Evolutionary conservation across 257 asterid genomes (phyloP).

Genomic region (Solanum piurae): DNA sequence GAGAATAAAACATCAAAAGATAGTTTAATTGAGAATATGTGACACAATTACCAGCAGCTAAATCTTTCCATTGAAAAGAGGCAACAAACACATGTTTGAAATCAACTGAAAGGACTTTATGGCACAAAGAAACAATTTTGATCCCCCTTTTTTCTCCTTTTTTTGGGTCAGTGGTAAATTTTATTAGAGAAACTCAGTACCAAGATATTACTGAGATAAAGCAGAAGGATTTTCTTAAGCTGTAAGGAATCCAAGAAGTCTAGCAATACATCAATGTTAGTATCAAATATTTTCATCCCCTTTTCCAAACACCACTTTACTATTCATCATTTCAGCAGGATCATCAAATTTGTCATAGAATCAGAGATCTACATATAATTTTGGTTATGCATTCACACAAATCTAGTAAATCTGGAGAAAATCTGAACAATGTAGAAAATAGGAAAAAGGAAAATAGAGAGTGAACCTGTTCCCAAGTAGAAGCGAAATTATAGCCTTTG

Average conservation of each 20-base stretch:
- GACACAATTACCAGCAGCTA: neutral
- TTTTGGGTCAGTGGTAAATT: neutral
- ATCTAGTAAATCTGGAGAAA: neutral
- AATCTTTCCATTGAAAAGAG: neutral
- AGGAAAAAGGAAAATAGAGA: neutral
- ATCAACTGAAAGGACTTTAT: neutral
- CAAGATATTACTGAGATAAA: neutral
- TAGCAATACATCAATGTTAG: neutral
- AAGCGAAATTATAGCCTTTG: constrained; percentile 88
- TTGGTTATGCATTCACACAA: neutral
- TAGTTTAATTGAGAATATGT: neutral
- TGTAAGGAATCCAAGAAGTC: neutral
- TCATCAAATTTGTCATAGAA: neutral
- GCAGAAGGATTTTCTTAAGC: neutral
- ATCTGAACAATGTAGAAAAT: constrained; percentile 1
- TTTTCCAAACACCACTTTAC: neutral
- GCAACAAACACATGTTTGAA: neutral
- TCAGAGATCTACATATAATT: neutral
- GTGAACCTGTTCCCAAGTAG: constrained; percentile 89
- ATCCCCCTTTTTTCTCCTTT: neutral
- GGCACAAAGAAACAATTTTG: neutral
- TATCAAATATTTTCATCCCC: neutral
- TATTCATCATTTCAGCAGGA: neutral
- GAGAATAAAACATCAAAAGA: neutral
- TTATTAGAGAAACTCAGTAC: neutral